A percentile compares a stretch with the other conserved stretches of the same genome.
These are phyloP conservation scores for Prunella vulgaris DNA, from an alignment of 257 asterid species.

Conservation along the genomic window DNA sequence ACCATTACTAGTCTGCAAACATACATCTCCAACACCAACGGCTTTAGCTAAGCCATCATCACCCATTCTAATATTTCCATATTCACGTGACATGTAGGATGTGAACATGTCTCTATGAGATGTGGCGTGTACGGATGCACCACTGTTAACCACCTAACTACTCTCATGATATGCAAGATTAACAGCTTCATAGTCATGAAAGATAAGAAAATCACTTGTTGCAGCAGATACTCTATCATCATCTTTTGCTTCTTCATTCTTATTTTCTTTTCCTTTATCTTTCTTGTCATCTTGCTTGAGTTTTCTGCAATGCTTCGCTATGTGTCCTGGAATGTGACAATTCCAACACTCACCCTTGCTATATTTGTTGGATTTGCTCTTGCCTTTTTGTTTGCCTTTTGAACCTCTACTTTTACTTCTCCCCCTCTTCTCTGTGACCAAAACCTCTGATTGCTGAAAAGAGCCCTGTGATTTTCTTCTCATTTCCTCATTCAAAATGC, in stretches of 20 bases:
- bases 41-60: neutral
- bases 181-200: no score
- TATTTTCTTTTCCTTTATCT: neutral
- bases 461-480: no score
- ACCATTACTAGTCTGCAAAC: neutral
- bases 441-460: no score
- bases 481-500: no score
- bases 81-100: neutral
- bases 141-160: neutral
- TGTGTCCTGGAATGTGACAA: neutral
- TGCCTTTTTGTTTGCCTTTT: no score
- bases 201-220: neutral
- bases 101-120: neutral
- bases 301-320: neutral
- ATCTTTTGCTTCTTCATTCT: neutral
- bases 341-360: neutral
- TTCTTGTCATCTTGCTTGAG: neutral
- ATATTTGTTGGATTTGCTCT: neutral
- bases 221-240: neutral
- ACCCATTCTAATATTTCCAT: neutral
- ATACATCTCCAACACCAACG: no score
- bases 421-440: no score
- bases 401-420: no score
- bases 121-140: neutral
- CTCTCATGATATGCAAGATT: neutral